Conservation (phyloP, 768 basidiomycete genomes). For the Pulveroboletus sp. region DNA sequence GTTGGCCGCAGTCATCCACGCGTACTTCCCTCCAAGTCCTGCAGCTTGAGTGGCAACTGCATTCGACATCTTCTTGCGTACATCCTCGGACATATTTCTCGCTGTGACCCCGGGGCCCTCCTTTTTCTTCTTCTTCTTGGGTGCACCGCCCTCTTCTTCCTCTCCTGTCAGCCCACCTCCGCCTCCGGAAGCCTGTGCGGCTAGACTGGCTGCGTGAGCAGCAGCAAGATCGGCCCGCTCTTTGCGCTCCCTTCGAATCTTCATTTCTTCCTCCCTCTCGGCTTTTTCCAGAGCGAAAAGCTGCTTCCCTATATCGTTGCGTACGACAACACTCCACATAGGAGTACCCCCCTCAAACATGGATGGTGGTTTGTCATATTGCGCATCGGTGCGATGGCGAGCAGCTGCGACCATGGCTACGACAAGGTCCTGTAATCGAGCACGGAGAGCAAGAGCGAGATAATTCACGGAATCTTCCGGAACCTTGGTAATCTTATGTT, state of each 20-base stretch:
- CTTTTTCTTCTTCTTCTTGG: constrained; percentile 78
- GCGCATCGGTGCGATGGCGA: constrained; percentile 64
- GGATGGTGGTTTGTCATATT: constrained; percentile 63
- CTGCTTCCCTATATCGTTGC: constrained; percentile 78
- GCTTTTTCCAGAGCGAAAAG: constrained; percentile 67
- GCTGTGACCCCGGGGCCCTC: constrained; percentile 82
- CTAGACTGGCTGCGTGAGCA: constrained; percentile 60
- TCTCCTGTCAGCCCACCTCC: constrained; percentile 29
- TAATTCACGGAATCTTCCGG: constrained; percentile 74
- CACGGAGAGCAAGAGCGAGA: constrained; percentile 72
- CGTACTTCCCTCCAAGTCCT: constrained; percentile 76
- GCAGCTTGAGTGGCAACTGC: constrained; percentile 85
- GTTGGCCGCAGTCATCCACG: constrained; percentile 80
- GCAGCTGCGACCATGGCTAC: constrained; percentile 64
- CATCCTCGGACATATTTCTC: constrained; percentile 87
- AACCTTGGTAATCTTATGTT: constrained; percentile 63
- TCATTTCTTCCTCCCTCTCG: constrained; percentile 81
- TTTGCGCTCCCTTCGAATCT: constrained; percentile 69
- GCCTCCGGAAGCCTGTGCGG: constrained; percentile 47
- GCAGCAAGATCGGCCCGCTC: constrained; percentile 70
- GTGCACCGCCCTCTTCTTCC: constrained; percentile 52
- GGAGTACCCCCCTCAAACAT: constrained; percentile 62
- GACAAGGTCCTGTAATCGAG: constrained; percentile 66
- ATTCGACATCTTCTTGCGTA: constrained; percentile 88
- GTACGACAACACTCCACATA: constrained; percentile 79